A percentile compares a stretch with the other conserved stretches of the same genome.
These are phyloP conservation scores for Penicillium frequentans DNA, from an alignment of 2,329 filamentous ascomycete genomes.

Conservation along the genomic window DNA sequence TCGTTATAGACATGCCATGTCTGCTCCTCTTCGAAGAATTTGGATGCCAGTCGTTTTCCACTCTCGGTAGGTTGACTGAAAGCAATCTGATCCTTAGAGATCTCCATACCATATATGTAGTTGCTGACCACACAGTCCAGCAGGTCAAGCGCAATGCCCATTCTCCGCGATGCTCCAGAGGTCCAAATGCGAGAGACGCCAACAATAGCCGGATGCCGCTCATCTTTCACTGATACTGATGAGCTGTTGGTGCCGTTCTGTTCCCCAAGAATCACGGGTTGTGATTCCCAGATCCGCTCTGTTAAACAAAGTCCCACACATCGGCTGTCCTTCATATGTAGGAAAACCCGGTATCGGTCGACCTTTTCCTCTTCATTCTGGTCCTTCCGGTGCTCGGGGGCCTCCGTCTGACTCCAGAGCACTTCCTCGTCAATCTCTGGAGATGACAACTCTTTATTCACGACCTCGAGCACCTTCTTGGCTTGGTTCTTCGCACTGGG, in stretches of 20 bases:
- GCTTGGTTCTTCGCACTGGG: constrained; percentile 52
- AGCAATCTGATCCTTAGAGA: constrained; percentile 57
- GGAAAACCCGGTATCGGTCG: constrained; percentile 59
- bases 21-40: constrained; percentile 56
- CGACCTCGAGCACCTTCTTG: constrained; percentile 61
- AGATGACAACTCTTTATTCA: constrained; percentile 63
- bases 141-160: constrained; percentile 58
- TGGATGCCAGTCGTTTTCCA: constrained; percentile 58
- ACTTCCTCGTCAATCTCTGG: constrained; percentile 58
- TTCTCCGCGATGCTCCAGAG: constrained; percentile 54
- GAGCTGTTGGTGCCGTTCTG: constrained; percentile 31
- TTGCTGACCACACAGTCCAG: constrained; percentile 57
- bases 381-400: constrained; percentile 38
- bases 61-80: constrained; percentile 68
- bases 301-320: constrained; percentile 63
- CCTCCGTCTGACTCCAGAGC: constrained; percentile 55
- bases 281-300: constrained; percentile 61
- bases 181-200: constrained; percentile 68
- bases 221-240: constrained; percentile 47
- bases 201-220: constrained; percentile 51
- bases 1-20: constrained; percentile 63
- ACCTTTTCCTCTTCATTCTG: constrained; percentile 37
- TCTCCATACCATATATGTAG: constrained; percentile 57
- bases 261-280: constrained; percentile 42
- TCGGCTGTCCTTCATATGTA: constrained; percentile 61